Evolutionary conservation across 345 rosid genomes (phyloP).

Genomic region (Cardamine resedifolia): DNA sequence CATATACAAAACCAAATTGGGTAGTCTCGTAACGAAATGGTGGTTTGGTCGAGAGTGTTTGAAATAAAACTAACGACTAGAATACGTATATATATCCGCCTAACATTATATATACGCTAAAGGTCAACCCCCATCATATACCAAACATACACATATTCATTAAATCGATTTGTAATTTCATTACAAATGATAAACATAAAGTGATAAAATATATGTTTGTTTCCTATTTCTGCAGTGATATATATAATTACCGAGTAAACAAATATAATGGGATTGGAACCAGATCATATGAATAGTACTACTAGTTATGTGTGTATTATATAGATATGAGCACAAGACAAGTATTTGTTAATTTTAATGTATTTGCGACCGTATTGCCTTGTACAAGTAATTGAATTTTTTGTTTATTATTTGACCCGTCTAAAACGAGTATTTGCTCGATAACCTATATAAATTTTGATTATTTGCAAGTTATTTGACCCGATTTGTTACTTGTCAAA

Average conservation of each 20-base stretch:
- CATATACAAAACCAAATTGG: constrained; percentile 10
- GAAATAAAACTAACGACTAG: constrained; percentile 19
- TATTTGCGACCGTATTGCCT: no score
- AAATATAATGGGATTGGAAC: background rate
- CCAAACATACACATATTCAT: constrained; percentile 6
- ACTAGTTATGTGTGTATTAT: background rate
- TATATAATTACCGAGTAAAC: background rate
- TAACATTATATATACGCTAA: constrained; percentile 10
- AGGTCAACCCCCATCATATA: constrained; percentile 3
- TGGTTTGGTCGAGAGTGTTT: constrained; percentile 26
- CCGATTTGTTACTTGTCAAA: no score
- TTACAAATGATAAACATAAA: background rate
- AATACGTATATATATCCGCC: constrained; percentile 17
- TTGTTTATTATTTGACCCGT: no score
- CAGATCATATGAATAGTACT: background rate
- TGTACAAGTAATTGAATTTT: no score
- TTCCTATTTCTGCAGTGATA: no score
- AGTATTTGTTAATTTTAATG: no score
- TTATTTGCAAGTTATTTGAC: no score
- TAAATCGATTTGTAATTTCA: background rate
- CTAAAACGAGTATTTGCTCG: no score
- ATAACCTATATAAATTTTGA: no score
- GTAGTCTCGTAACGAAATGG: constrained; percentile 26
- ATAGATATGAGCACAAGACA: no score
- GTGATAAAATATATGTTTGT: background rate